Evolutionary conservation across 2,329 filamentous ascomycete species (phyloP), one percentile per base, ranked within the genome.

Genomic region (Alternaria triticina): DNA sequence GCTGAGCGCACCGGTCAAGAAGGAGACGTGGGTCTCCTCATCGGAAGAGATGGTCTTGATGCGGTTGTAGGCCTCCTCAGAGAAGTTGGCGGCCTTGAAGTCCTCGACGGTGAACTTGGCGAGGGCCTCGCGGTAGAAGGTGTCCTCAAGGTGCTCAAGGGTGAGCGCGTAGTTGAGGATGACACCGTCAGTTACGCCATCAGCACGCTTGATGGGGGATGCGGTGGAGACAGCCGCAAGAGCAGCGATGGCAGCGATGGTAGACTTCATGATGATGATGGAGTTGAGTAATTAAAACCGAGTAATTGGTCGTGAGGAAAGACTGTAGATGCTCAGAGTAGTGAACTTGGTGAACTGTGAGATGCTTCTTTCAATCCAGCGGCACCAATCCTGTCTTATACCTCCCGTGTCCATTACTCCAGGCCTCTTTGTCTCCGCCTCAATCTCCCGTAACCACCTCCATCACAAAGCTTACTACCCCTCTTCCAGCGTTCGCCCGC

Each of bases 61-160:
- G 80, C 89, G 87, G 55, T 81, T 79, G 80, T 89, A 90, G 74
- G 88, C 87, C 4, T 79, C 78, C 0, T 80, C 70, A 54, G 83
- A 76, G 72, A 71, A 76, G 40, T 72, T 70, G 6, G 74, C 74
- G 12, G 67, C 54, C 40, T 54, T 61, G 69, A 74, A 78, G 63
- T 75, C 65, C 3, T 64, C 54, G 20, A 66, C 47, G 17, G 70
- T 84, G 81, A 86, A 91, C 70, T 87, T 88, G 61, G 81, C 75
- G 5, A 91, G 81, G 40, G 85, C 89, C 52, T 89, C 74, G 40
- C 82, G 79, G 79, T 91, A 91, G 80, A 91, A 91, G 59, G 82
- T 83, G 64, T 86, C 81, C 79, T 91, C 89, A 12, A 82, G 75
- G 69, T 83, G 80, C 73, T 83, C 82, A 3, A 83, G 80, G 6